Evolutionary conservation across 345 rosid genomes (phyloP), one percentile per base, ranked within the genome.

Genomic region (Microthlaspi erraticum): DNA sequence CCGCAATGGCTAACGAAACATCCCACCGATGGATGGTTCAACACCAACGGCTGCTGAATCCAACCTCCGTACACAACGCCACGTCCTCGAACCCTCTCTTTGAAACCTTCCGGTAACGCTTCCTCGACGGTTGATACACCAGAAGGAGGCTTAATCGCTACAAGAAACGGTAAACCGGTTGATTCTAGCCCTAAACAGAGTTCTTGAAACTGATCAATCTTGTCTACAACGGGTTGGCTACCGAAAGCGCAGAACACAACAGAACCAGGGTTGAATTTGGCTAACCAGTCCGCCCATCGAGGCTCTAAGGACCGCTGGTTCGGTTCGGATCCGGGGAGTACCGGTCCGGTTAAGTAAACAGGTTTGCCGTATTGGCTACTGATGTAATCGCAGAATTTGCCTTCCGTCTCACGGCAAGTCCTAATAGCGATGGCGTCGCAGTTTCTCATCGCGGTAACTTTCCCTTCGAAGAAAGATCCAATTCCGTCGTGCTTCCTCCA

Each of bases 1-100:
- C 96, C 96, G 29, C 92, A 80, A 44, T 87, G 96, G 66, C 58
- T 85, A 67, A 89, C 92, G 26, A 89, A 85, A 65, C 90, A 87
- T n/a, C 96, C 92, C 0, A 87, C 80, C 0, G 92, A 79, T 0
- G 76, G 75, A 73, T 89, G 90, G 16, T 45, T 51, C 66, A 89
- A 34, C 7, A 89, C 73, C 55, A 54, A 13, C 5, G 80, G 74
- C 41, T 89, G 92, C 37, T 75, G 86, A 32, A 84, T 79, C 93
- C 93, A 88, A 2, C 77, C 86, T 1, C 84, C 81, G n/a, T 60
- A 77, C 10, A 88, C 82, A 49, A 73, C 42, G 10, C 90, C 88
- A 59, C 86, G 83, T 17, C 80, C 89, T 59, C 50, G 73, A 37
- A 74, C 81, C 69, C 90, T 84, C 80, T 84, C 89, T 31, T 70